phyloP scores from a whole-genome alignment of 2,329 filamentous ascomycete genomes.

The Ophiostoma novo-ulmi region DNA sequence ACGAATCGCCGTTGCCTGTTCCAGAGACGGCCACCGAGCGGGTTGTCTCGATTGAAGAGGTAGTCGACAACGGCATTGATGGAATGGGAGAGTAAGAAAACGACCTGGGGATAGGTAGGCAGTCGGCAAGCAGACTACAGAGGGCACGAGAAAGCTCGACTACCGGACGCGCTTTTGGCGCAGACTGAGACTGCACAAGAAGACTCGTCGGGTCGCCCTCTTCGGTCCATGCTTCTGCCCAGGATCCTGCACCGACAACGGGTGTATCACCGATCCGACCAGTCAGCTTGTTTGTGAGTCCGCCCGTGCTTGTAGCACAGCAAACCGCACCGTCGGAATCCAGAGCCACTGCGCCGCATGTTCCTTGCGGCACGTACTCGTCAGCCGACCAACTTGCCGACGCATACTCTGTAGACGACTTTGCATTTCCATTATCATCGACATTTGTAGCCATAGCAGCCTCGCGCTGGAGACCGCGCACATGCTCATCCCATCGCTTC shows the following conservation, averaged over 20 bases:
- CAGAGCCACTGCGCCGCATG: conserved; percentile 74
- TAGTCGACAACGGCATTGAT: neutral
- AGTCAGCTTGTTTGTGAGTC: conserved; percentile 82
- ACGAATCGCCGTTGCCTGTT: conserved; percentile 85
- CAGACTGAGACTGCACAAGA: conserved; percentile 18
- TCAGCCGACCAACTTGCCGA: conserved; percentile 23
- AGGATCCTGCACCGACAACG: conserved; percentile 77
- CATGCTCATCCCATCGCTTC: conserved; percentile 65
- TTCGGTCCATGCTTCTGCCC: conserved; percentile 77
- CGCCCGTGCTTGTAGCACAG: conserved; percentile 63
- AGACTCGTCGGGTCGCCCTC: conserved; percentile 36
- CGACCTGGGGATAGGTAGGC: conserved; percentile 47
- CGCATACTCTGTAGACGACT: neutral
- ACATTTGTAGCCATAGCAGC: neutral
- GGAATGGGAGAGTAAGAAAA: neutral
- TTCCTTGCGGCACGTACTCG: conserved; percentile 71
- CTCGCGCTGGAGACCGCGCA: conserved; percentile 47
- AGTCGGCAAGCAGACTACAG: conserved; percentile 51
- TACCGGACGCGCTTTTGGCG: conserved; percentile 28
- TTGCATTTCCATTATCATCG: neutral
- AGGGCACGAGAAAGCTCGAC: conserved; percentile 43
- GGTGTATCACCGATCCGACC: conserved; percentile 84
- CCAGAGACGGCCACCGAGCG: conserved; percentile 61
- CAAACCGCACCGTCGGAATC: conserved; percentile 72
- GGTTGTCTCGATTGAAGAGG: conserved; percentile 31